A percentile compares a stretch with the other conserved stretches of the same genome.
Evolutionary conservation across 352 stramenopile species (phyloP).

Genomic region (Pythium rishiriense): DNA sequence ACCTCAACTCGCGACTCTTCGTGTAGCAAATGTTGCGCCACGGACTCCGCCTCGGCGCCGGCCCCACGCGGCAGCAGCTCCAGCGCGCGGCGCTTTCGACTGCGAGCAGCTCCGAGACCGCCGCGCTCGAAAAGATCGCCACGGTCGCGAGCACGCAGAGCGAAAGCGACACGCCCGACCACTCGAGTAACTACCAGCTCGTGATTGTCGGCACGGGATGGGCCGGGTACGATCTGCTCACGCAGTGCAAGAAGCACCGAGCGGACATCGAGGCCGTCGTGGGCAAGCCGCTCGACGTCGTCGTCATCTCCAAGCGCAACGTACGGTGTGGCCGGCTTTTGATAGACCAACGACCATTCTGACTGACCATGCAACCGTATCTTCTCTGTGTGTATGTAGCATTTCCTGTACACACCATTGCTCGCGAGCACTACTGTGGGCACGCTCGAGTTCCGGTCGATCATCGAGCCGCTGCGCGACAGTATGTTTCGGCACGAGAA

Average conservation of each 20-base stretch:
- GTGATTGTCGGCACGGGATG: slow-evolving; percentile 80
- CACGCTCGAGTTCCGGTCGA: slow-evolving; percentile 96
- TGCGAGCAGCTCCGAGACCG: not conserved
- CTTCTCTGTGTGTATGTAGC: slow-evolving; percentile 36
- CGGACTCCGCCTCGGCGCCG: slow-evolving; percentile 4
- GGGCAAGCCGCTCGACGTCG: slow-evolving; percentile 63
- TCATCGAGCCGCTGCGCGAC: slow-evolving; percentile 95
- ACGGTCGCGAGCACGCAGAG: not conserved
- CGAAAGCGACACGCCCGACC: slow-evolving; percentile 14
- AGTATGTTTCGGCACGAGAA: slow-evolving; percentile 67
- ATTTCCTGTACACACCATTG: slow-evolving; percentile 98
- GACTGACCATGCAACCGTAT: not conserved
- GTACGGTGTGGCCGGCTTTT: slow-evolving; percentile 32
- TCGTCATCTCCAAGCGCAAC: slow-evolving; percentile 82
- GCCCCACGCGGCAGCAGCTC: slow-evolving; percentile 4
- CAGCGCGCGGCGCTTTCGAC: slow-evolving; percentile 1
- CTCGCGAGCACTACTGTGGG: slow-evolving; percentile 93
- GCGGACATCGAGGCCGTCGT: slow-evolving; percentile 65
- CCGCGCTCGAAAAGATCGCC: slow-evolving; percentile 8
- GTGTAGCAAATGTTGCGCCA: slow-evolving; percentile 11
- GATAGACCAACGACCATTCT: too few relatives aligned
- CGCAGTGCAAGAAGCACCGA: slow-evolving; percentile 74
- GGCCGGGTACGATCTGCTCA: slow-evolving; percentile 79
- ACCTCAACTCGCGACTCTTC: too few relatives aligned
- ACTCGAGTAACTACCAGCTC: slow-evolving; percentile 62